These are phyloP conservation scores for Curvularia spicifera DNA, from an alignment of 2,329 filamentous ascomycete genomes.

Conservation along the genomic window DNA sequence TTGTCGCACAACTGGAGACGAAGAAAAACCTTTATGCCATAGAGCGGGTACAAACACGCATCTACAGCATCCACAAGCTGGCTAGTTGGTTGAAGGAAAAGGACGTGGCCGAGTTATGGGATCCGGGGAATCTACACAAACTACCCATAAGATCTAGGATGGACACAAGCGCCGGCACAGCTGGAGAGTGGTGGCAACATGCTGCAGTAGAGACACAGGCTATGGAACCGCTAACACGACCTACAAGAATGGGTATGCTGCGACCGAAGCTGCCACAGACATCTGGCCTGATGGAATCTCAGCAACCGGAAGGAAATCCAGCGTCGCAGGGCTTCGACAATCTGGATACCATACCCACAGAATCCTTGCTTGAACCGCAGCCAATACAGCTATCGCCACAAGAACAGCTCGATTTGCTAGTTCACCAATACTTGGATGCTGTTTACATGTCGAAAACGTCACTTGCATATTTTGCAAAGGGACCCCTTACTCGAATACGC, in stretches of 20 bases:
- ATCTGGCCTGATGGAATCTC: conserved; percentile 9
- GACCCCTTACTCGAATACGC: conserved; percentile 75
- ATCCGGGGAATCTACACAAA: conserved; percentile 50
- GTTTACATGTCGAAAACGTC: conserved; percentile 67
- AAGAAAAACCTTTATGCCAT: conserved; percentile 82
- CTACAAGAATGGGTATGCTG: conserved; percentile 42
- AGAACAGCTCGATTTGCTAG: conserved; percentile 60
- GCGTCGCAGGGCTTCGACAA: conserved; percentile 7
- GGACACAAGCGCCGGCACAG: not conserved
- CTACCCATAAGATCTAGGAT: conserved; percentile 64
- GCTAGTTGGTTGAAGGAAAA: conserved; percentile 69
- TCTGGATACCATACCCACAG: conserved; percentile 1
- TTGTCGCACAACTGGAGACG: conserved; percentile 44
- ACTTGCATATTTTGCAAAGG: conserved; percentile 83
- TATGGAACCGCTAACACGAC: conserved; percentile 27
- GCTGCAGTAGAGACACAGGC: conserved; percentile 31
- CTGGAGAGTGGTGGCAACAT: conserved; percentile 43
- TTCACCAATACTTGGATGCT: conserved; percentile 52
- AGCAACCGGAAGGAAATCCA: conserved; percentile 2
- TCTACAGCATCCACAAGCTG: conserved; percentile 73
- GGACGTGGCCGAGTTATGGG: conserved; percentile 52
- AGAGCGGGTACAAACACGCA: conserved; percentile 66
- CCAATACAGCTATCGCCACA: conserved; percentile 31
- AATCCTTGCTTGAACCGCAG: conserved; percentile 15
- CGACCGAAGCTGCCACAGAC: conserved; percentile 23